Percentiles rank a stretch among this genome's conserved stretches.
Conservation (phyloP, 225 moss, liverwort and hornwort genomes). For the Bryum argenteum region DNA sequence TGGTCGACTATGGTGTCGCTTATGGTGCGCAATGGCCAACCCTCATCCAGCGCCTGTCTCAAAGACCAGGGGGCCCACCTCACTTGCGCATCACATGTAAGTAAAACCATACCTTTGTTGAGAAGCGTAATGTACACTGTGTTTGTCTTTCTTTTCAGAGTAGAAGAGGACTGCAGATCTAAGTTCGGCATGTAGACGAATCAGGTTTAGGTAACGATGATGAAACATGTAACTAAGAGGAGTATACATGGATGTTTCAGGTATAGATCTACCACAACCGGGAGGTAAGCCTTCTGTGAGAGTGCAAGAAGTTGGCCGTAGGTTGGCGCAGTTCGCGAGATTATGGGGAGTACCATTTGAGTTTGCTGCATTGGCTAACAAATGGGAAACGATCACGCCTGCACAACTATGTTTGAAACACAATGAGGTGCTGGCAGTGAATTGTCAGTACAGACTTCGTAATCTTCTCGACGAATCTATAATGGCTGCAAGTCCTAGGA, state of each 20-base stretch:
- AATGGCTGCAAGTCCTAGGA: slow-evolving; percentile 86
- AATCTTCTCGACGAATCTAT: slow-evolving; percentile 86
- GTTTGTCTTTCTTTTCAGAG: neutral
- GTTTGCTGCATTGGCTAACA: slow-evolving; percentile 76
- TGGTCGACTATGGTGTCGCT: slow-evolving; percentile 77
- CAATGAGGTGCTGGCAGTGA: slow-evolving; percentile 78
- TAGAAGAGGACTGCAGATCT: neutral
- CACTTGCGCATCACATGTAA: slow-evolving; percentile 72
- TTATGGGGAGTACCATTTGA: slow-evolving; percentile 71
- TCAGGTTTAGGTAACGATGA: neutral
- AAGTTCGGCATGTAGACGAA: neutral
- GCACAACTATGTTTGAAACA: slow-evolving; percentile 67
- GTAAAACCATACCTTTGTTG: neutral
- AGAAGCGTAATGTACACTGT: neutral
- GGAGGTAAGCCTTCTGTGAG: slow-evolving; percentile 70
- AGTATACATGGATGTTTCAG: slow-evolving; percentile 36
- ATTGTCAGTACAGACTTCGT: slow-evolving; percentile 66
- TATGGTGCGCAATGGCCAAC: slow-evolving; percentile 89
- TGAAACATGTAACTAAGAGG: slow-evolving; percentile 8
- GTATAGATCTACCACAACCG: slow-evolving; percentile 78
- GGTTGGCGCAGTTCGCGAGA: slow-evolving; percentile 68
- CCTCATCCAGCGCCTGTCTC: slow-evolving; percentile 59
- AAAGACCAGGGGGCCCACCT: slow-evolving; percentile 68
- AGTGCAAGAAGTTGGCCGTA: slow-evolving; percentile 75
- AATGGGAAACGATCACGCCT: slow-evolving; percentile 82